A percentile compares a stretch with the other conserved stretches of the same genome.
These are phyloP conservation scores for Stephanodiscus minutulus DNA, from an alignment of 108 stramenopile species.

Conservation along the genomic window DNA sequence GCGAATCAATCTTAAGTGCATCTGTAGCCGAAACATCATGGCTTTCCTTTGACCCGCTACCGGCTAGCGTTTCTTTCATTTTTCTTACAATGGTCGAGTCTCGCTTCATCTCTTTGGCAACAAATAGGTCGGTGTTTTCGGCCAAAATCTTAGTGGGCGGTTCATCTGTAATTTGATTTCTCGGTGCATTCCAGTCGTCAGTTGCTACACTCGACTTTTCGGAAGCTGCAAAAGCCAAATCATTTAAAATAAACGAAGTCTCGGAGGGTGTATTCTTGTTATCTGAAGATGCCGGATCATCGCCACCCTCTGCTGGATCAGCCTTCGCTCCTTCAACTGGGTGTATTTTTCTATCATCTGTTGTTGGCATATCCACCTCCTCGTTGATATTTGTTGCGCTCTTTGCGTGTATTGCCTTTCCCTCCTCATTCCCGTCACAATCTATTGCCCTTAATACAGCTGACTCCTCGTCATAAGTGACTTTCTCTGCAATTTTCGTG, in stretches of 20 bases:
- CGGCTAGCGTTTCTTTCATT: slow-evolving; percentile 6
- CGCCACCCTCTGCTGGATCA: too few relatives aligned
- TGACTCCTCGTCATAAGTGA: not conserved
- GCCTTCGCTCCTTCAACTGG: slow-evolving; percentile 8
- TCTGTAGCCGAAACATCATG: not conserved
- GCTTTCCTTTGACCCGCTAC: not conserved
- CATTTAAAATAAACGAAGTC: not conserved
- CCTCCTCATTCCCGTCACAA: not conserved
- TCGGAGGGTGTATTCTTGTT: not conserved
- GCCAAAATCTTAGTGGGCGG: not conserved
- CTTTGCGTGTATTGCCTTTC: not conserved
- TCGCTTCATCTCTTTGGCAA: not conserved
- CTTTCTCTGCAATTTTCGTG: slow-evolving; percentile 2
- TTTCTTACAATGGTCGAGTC: not conserved
- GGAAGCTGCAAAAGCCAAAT: not conserved
- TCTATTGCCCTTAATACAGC: slow-evolving; percentile 4
- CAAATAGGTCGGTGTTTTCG: not conserved
- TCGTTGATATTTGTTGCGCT: not conserved
- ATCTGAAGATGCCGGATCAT: not conserved
- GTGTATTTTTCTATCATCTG: not conserved
- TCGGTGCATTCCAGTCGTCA: not conserved
- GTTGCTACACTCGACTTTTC: not conserved
- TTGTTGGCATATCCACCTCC: not conserved
- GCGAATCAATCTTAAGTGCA: not conserved
- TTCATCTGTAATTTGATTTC: not conserved